These are phyloP conservation scores for Kregervanrija fluxuum DNA, from an alignment of 805 yeast genomes.

Conservation along the genomic window DNA sequence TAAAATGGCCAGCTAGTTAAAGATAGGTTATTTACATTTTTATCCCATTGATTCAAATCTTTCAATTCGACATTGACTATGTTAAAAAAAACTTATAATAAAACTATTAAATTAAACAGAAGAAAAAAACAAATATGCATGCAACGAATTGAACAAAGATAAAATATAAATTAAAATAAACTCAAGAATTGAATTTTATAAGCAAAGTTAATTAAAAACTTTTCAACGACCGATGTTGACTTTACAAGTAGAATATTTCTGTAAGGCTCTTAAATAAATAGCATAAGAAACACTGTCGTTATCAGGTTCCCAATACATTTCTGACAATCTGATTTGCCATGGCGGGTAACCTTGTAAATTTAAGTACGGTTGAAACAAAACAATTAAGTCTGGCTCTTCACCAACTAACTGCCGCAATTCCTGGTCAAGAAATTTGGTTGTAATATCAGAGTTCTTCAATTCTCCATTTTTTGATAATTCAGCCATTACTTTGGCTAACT, in stretches of 20 bases:
- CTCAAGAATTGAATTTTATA: background rate
- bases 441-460: constrained; percentile 57
- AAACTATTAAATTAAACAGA: background rate
- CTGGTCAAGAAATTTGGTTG: constrained; percentile 66
- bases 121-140: background rate
- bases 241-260: constrained; percentile 70
- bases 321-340: constrained; percentile 91
- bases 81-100: background rate
- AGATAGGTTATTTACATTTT: too few relatives aligned
- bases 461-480: constrained; percentile 60
- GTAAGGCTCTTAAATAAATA: constrained; percentile 73
- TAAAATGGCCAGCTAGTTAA: too few relatives aligned
- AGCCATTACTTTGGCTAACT: constrained; percentile 78
- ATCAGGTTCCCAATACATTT: constrained; percentile 86
- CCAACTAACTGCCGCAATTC: constrained; percentile 73
- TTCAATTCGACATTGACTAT: background rate
- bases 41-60: background rate
- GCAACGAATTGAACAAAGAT: background rate
- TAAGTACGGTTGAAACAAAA: constrained; percentile 78
- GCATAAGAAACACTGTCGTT: constrained; percentile 75
- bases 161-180: constrained; percentile 2
- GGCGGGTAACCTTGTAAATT: constrained; percentile 96
- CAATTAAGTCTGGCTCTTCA: constrained; percentile 84
- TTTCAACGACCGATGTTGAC: constrained; percentile 77
- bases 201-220: background rate